Conservation (phyloP, 495 filamentous ascomycete genomes). For the Penicillium lividum region DNA sequence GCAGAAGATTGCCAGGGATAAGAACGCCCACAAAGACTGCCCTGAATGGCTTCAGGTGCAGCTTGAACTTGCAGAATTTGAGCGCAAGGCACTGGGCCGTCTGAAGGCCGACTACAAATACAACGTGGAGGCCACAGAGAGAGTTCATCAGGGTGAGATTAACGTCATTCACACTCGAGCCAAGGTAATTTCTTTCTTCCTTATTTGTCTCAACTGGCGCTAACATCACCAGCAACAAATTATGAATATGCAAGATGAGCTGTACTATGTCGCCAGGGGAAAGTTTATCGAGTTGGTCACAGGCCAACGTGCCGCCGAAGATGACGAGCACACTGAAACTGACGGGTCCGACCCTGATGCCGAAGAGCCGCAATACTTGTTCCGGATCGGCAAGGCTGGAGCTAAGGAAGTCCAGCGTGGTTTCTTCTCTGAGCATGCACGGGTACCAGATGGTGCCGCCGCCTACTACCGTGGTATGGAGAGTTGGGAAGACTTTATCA, state of each 20-base stretch:
- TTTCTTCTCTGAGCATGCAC: constrained; percentile 37
- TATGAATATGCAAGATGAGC: constrained; percentile 38
- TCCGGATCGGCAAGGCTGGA: constrained; percentile 28
- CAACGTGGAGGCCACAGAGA: constrained; percentile 29
- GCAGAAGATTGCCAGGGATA: constrained; percentile 39
- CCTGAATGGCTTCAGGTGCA: constrained; percentile 42
- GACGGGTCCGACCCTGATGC: constrained; percentile 41
- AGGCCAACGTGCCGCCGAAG: constrained; percentile 44
- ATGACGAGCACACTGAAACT: constrained; percentile 53
- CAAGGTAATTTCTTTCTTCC: constrained; percentile 24
- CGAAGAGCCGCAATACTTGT: constrained; percentile 31
- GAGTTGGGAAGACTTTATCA: constrained; percentile 47
- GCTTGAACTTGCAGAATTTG: constrained; percentile 21
- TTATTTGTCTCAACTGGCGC: not conserved
- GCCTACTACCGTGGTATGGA: constrained; percentile 33
- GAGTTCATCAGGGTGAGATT: constrained; percentile 31
- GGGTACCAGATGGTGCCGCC: constrained; percentile 36
- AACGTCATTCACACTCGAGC: constrained; percentile 29
- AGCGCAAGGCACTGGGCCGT: constrained; percentile 21
- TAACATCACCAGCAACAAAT: constrained; percentile 25
- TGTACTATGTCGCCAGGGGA: constrained; percentile 39
- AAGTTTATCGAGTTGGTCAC: constrained; percentile 44
- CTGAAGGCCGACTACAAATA: constrained; percentile 32
- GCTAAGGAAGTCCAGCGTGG: constrained; percentile 37
- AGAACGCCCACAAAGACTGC: constrained; percentile 43